Evolutionary conservation across 352 stramenopile species (phyloP).

Genomic region (Globisporangium megalacanthum): DNA sequence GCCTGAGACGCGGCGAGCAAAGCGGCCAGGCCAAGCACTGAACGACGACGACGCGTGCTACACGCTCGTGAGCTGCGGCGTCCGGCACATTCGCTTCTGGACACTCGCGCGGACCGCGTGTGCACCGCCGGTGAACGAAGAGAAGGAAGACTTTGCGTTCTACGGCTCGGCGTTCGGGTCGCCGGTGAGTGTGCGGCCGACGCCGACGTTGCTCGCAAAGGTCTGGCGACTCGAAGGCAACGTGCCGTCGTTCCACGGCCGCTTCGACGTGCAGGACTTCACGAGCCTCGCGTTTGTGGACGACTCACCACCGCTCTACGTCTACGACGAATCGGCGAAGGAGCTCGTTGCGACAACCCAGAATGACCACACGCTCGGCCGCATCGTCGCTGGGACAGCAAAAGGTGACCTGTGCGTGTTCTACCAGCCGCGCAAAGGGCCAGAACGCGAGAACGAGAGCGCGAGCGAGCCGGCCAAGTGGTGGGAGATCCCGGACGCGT

Average conservation of each 20-base stretch:
- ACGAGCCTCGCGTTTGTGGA: constrained; percentile 63
- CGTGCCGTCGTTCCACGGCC: constrained; percentile 59
- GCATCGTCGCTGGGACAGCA: constrained; percentile 53
- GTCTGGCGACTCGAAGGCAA: constrained; percentile 75
- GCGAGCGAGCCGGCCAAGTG: constrained; percentile 49
- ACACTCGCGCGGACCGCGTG: constrained; percentile 58
- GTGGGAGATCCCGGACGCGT: constrained; percentile 71
- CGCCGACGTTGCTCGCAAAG: constrained; percentile 51
- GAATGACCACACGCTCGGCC: constrained; percentile 52
- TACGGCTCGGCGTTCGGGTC: constrained; percentile 54
- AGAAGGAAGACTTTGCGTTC: constrained; percentile 55
- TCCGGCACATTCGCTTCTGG: constrained; percentile 75
- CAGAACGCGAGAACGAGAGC: constrained; percentile 13
- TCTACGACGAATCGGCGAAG: constrained; percentile 46
- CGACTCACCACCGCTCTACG: constrained; percentile 51
- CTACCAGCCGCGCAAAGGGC: constrained; percentile 44
- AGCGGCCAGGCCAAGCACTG: constrained; percentile 56
- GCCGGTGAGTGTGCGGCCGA: constrained; percentile 29
- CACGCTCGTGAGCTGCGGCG: constrained; percentile 64
- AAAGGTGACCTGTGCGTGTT: constrained; percentile 70
- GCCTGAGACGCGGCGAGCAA: constrained; percentile 38
- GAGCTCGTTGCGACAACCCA: constrained; percentile 32
- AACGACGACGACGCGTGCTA: constrained; percentile 67
- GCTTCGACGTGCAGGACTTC: constrained; percentile 69
- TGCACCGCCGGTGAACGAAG: constrained; percentile 27